A percentile compares a stretch with the other conserved stretches of the same genome.
These are phyloP conservation scores for Plectosphaerella plurivora DNA, from an alignment of 2,329 filamentous ascomycete genomes.

Conservation along the genomic window DNA sequence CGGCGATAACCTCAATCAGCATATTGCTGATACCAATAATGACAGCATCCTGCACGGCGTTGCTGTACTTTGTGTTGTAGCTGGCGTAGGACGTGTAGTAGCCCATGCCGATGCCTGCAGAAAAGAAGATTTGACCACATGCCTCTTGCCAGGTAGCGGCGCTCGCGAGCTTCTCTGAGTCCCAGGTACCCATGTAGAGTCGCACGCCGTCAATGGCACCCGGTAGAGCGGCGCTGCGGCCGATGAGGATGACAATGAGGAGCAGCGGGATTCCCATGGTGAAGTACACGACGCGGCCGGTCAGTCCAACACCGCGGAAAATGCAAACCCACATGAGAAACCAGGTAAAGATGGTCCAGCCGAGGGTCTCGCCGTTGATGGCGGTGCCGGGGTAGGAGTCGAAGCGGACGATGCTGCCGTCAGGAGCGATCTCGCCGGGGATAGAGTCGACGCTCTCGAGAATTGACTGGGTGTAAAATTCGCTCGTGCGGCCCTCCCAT, in stretches of 20 bases:
- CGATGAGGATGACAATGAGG: conserved; percentile 49
- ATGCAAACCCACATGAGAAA: conserved; percentile 53
- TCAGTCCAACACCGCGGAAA: conserved; percentile 50
- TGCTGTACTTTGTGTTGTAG: conserved; percentile 49
- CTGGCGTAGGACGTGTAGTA: conserved; percentile 53
- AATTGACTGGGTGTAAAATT: conserved; percentile 26
- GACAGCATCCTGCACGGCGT: conserved; percentile 49
- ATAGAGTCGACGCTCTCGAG: conserved; percentile 19
- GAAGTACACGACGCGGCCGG: conserved; percentile 50
- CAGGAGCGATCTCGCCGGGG: conserved; percentile 21
- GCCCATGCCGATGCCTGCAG: conserved; percentile 35
- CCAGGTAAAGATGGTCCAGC: conserved; percentile 52
- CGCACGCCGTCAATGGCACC: conserved; percentile 46
- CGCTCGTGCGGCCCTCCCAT: conserved; percentile 40
- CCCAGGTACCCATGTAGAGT: conserved; percentile 33
- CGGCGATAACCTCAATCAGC: conserved; percentile 43
- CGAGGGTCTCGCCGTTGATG: conserved; percentile 47
- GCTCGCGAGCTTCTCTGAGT: conserved; percentile 37
- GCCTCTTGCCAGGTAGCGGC: conserved; percentile 50
- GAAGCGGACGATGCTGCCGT: conserved; percentile 31
- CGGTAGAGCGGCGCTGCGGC: conserved; percentile 42
- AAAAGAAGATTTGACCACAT: conserved; percentile 39
- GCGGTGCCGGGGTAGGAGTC: conserved; percentile 35
- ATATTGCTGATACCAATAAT: conserved; percentile 50
- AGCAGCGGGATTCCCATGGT: conserved; percentile 53